Evolutionary conservation across 805 yeast genomes (phyloP).

Genomic region (Phaffomyces thermotolerans): DNA sequence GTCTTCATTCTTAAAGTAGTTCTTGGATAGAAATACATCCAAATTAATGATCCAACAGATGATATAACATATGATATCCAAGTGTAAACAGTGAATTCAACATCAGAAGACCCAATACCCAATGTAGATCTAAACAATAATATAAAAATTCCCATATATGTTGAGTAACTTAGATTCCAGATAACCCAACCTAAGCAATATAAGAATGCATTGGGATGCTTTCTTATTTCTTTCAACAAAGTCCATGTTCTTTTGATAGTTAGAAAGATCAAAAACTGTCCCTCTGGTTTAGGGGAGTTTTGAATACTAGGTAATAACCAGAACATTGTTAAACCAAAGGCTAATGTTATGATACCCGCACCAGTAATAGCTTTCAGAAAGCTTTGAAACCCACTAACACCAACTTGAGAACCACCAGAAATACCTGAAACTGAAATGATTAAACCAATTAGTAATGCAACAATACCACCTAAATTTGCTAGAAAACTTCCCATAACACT

Average conservation of each 20-base stretch:
- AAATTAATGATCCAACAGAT: constrained; percentile 28
- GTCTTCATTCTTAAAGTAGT: constrained; percentile 22
- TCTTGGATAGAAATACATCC: constrained; percentile 32
- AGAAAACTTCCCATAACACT: constrained; percentile 32
- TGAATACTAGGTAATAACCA: constrained; percentile 27
- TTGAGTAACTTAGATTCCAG: constrained; percentile 32
- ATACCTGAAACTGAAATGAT: constrained; percentile 29
- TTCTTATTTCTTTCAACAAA: constrained; percentile 22
- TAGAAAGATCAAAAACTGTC: constrained; percentile 22
- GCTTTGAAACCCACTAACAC: constrained; percentile 26
- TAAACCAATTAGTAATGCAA: constrained; percentile 31
- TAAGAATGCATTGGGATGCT: constrained; percentile 29
- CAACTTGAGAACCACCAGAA: constrained; percentile 14
- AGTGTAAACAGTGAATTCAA: constrained; percentile 33
- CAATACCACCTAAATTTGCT: constrained; percentile 32
- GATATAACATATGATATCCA: constrained; percentile 32
- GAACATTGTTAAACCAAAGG: constrained; percentile 22
- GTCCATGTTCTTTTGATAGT: constrained; percentile 23
- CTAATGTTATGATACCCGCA: constrained; percentile 31
- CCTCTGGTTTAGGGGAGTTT: constrained; percentile 24
- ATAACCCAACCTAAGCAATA: constrained; percentile 35
- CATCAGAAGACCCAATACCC: constrained; percentile 31
- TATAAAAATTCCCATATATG: constrained; percentile 30
- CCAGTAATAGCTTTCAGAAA: constrained; percentile 33
- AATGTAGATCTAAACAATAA: constrained; percentile 33